A percentile compares a stretch with the other conserved stretches of the same genome.
phyloP scores from a whole-genome alignment of 805 yeast genomes.

The Yamadazyma sp. region DNA sequence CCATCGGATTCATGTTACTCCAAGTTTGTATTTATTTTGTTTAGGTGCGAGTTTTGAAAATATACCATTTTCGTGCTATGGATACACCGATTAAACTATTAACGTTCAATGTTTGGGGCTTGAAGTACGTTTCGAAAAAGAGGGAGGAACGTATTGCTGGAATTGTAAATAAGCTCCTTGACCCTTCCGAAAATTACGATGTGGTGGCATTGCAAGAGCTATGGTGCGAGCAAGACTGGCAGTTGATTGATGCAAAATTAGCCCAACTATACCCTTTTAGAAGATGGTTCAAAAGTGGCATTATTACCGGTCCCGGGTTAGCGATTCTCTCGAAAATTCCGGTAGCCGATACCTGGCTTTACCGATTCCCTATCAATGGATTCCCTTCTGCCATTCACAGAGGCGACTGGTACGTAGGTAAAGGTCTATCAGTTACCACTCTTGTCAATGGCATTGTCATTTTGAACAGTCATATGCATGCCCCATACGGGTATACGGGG shows the following conservation, averaged over 20 bases:
- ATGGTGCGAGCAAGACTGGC: constrained; percentile 88
- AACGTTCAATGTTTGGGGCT: constrained; percentile 86
- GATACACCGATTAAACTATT: constrained; percentile 53
- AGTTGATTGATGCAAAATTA: constrained; percentile 51
- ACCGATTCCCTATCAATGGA: constrained; percentile 89
- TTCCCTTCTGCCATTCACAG: constrained; percentile 89
- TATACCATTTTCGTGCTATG: neutral
- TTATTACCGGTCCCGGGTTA: constrained; percentile 89
- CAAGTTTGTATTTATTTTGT: neutral
- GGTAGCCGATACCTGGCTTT: constrained; percentile 72
- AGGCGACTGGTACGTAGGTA: constrained; percentile 98
- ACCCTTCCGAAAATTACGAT: constrained; percentile 55
- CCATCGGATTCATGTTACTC: constrained; percentile 7
- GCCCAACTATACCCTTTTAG: constrained; percentile 54
- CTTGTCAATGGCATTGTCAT: constrained; percentile 68
- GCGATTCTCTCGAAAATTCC: constrained; percentile 84
- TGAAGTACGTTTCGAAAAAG: constrained; percentile 75
- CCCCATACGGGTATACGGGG: constrained; percentile 76
- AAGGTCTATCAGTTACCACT: constrained; percentile 72
- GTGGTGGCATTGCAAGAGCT: constrained; percentile 92
- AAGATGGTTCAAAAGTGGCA: constrained; percentile 77
- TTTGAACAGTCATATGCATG: constrained; percentile 94
- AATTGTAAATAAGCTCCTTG: constrained; percentile 61
- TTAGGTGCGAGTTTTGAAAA: neutral
- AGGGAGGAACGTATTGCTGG: constrained; percentile 66